Percentiles rank a stretch among this genome's conserved stretches.
These are phyloP conservation scores for Chytridium lagenaria DNA, from an alignment of 371 early-diverging fungal genomes.

Conservation along the genomic window DNA sequence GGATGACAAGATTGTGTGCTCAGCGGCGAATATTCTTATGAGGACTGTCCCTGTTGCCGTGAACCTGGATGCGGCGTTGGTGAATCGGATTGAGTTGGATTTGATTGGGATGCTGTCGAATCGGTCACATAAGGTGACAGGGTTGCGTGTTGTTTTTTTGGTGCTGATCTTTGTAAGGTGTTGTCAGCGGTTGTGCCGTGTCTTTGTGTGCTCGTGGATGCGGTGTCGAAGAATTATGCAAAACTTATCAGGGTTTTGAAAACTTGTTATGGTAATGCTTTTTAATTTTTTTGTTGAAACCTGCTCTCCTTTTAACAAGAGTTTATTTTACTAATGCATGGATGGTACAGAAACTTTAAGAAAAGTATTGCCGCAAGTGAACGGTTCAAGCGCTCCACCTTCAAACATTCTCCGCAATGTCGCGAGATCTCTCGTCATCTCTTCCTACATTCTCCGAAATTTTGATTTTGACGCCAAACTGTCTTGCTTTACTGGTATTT, in stretches of 20 bases:
- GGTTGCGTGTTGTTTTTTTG: background rate
- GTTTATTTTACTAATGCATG: no score
- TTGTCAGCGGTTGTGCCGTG: conserved; percentile 74
- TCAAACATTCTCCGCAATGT: conserved; percentile 13
- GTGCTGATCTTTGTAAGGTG: background rate
- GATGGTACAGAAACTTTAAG: no score
- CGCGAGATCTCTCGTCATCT: conserved; percentile 62
- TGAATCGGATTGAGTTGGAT: conserved; percentile 63
- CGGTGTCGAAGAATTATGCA: conserved; percentile 66
- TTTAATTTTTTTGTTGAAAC: background rate
- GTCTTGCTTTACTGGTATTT: background rate
- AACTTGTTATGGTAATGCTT: conserved; percentile 41
- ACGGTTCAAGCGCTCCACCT: no score
- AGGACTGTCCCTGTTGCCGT: conserved; percentile 65
- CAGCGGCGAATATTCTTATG: conserved; percentile 61
- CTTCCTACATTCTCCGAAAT: conserved; percentile 72
- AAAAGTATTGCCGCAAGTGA: background rate
- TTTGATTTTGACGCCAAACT: conserved; percentile 75
- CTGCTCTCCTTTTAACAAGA: no score
- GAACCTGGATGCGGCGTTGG: conserved; percentile 61
- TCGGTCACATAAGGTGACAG: conserved; percentile 22
- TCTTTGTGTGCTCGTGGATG: conserved; percentile 70
- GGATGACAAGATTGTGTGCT: conserved; percentile 22
- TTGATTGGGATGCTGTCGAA: conserved; percentile 57
- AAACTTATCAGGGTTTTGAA: conserved; percentile 69